Conservation (phyloP, 1,284 basidiomycete species). For the Leccinum pallidistipes region DNA sequence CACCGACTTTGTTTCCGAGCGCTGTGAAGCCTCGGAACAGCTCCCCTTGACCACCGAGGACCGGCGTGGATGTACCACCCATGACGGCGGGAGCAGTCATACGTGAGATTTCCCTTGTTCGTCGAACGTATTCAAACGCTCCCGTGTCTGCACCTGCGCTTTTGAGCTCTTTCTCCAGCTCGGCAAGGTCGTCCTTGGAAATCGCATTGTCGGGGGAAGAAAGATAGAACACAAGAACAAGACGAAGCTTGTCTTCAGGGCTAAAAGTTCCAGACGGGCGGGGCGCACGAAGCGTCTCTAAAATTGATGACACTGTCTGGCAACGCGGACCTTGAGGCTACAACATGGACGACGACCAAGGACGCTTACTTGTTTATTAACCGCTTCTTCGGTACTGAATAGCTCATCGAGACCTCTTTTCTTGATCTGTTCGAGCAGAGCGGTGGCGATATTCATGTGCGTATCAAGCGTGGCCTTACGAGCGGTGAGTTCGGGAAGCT, state of each 20-base stretch:
- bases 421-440: slow-evolving; percentile 95
- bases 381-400: slow-evolving; percentile 94
- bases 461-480: slow-evolving; percentile 96
- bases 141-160: slow-evolving; percentile 77
- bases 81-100: slow-evolving; percentile 78
- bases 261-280: slow-evolving; percentile 68
- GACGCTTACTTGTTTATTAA: slow-evolving; percentile 68
- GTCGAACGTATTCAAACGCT: slow-evolving; percentile 92
- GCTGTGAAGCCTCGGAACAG: slow-evolving; percentile 92
- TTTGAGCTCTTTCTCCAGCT: slow-evolving; percentile 87
- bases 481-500: slow-evolving; percentile 96
- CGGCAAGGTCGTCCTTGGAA: slow-evolving; percentile 83
- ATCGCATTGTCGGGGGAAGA: slow-evolving; percentile 80
- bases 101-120: slow-evolving; percentile 86
- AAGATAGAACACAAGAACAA: slow-evolving; percentile 93
- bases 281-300: slow-evolving; percentile 77
- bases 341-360: not conserved
- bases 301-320: slow-evolving; percentile 76
- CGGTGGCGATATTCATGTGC: slow-evolving; percentile 99
- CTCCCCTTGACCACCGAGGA: slow-evolving; percentile 72
- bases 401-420: slow-evolving; percentile 93
- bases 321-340: slow-evolving; percentile 9
- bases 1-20: slow-evolving; percentile 81
- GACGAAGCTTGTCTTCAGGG: slow-evolving; percentile 85
- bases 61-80: slow-evolving; percentile 74